phyloP scores from a whole-genome alignment of 805 yeast species.

The Isabelozyma gotoi region DNA sequence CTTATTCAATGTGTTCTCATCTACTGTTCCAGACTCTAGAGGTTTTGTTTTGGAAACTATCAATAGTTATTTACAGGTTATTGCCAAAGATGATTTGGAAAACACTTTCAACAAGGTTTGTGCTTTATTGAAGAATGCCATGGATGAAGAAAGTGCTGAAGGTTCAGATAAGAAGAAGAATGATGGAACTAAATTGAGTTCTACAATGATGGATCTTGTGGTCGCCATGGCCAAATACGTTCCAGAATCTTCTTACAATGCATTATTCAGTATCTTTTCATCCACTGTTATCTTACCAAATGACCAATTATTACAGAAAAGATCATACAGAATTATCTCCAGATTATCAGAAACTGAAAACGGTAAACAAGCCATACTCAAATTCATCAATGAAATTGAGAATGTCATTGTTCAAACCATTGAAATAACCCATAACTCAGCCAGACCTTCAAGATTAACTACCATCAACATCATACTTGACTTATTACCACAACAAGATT shows the following conservation, averaged over 20 bases:
- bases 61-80: constrained; percentile 72
- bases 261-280: constrained; percentile 76
- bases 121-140: constrained; percentile 67
- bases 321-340: constrained; percentile 78
- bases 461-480: constrained; percentile 64
- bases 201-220: constrained; percentile 88
- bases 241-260: constrained; percentile 66
- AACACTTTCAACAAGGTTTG: constrained; percentile 85
- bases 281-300: constrained; percentile 53
- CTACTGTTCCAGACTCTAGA: constrained; percentile 80
- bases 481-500: constrained; percentile 59
- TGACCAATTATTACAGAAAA: constrained; percentile 77
- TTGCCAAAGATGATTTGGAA: constrained; percentile 64
- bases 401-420: constrained; percentile 57
- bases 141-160: constrained; percentile 53
- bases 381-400: constrained; percentile 59
- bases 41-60: constrained; percentile 84
- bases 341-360: constrained; percentile 66
- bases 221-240: constrained; percentile 86
- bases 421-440: constrained; percentile 61
- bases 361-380: constrained; percentile 56
- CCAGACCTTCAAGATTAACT: constrained; percentile 75
- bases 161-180: constrained; percentile 29
- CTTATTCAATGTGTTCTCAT: constrained; percentile 88
- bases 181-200: constrained; percentile 54